Evolutionary conservation across 2,329 filamentous ascomycete genomes (phyloP).

Genomic region (Alternaria incomplexa): DNA sequence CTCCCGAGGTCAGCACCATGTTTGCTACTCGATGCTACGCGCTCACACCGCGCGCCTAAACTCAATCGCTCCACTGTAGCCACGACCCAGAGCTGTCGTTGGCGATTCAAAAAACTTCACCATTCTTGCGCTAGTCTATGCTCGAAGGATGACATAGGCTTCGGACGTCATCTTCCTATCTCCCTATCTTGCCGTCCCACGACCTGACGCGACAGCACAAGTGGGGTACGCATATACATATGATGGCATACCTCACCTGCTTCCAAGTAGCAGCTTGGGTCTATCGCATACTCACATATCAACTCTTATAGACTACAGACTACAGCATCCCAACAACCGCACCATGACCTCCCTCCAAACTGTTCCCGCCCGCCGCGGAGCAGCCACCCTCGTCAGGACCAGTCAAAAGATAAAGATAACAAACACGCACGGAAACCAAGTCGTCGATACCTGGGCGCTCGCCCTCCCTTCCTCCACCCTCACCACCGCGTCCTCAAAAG

Average conservation of each 20-base stretch:
- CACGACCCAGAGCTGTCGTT: not conserved
- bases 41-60: not conserved
- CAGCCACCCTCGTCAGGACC: conserved; percentile 46
- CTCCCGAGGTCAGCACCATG: not conserved
- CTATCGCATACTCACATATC: not conserved
- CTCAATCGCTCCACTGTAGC: not conserved
- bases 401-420: conserved; percentile 54
- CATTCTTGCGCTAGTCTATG: conserved; percentile 7
- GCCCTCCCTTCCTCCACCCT: conserved; percentile 37
- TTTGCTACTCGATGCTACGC: not conserved
- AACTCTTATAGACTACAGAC: not conserved
- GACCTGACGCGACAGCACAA: conserved; percentile 9
- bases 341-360: conserved; percentile 30
- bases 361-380: conserved; percentile 54
- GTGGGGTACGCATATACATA: conserved; percentile 14
- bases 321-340: not conserved
- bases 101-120: not conserved
- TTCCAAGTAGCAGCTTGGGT: not conserved
- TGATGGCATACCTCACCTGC: not conserved
- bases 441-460: conserved; percentile 59
- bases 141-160: not conserved
- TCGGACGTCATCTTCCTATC: conserved; percentile 14
- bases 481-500: conserved; percentile 25
- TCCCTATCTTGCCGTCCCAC: conserved; percentile 20
- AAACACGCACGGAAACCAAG: conserved; percentile 58